Evolutionary conservation across 2,329 filamentous ascomycete species (phyloP), one percentile per base, ranked within the genome.

Genomic region (Colletotrichum sp.): DNA sequence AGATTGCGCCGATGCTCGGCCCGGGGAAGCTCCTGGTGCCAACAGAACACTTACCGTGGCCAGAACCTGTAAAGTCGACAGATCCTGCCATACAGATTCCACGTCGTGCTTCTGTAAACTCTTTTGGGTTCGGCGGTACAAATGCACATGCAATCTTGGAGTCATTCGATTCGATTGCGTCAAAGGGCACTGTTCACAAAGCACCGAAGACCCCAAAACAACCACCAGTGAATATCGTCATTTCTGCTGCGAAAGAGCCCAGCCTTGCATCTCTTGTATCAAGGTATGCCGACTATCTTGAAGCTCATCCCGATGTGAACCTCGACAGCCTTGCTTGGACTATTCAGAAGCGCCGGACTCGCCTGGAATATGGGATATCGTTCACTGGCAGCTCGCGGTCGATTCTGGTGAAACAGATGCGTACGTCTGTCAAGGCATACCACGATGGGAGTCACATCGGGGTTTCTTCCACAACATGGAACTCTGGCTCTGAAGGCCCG

Each of bases 61-160:
- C 80, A 44, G 18, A 44, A 44, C 18, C 39, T 44, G 18, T 44
- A 12, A 44, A 10, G 8, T n/a, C 39, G 21, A n/a, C 7, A 24
- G n/a, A 62, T 26, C 44, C n/a, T 18, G 32, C 18, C 15, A 24
- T 18, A 32, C 39, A 3, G 39, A n/a, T 44, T 44, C 32, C 59
- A 9, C 67, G 63, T 13, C 49, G 75, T 8, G 75, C 69, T 4
- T 60, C 59, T 28, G 75, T 76, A 10, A 86, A 76, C 52, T 85
- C 83, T 9, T 88, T 88, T 71, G 87, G 87, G 3, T 88, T 86
- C 32, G 87, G 87, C 9, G 87, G 87, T 49, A 84, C 85, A n/a
- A 89, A 88, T 74, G 84, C 84, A 0, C 87, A 89, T 75, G 80
- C 81, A 6, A 84, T 88, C 13, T 74, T 89, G 70, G 75, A 74